A percentile compares a stretch with the other conserved stretches of the same genome.
Conservation (phyloP, 192 early-diverging fungal species). For the Coemansia sp. region DNA sequence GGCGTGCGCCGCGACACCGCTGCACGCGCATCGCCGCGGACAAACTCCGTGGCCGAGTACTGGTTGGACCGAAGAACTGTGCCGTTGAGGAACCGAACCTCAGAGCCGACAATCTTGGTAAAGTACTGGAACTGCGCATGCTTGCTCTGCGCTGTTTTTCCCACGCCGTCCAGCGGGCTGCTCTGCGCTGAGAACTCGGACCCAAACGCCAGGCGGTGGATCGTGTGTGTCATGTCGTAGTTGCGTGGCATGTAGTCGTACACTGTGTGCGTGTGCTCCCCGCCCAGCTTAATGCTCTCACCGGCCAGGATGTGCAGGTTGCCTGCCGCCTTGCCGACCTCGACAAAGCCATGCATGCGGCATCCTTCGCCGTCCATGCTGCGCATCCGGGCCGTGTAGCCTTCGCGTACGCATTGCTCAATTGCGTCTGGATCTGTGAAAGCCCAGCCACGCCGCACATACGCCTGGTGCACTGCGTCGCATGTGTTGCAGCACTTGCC, state of each 20-base stretch:
- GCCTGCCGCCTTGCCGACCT: conserved; percentile 90
- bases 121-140: conserved; percentile 86
- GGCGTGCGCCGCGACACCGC: conserved; percentile 12
- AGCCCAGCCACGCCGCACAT: conserved; percentile 79
- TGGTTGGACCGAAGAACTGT: conserved; percentile 82
- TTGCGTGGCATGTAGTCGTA: conserved; percentile 51
- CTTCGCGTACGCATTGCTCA: conserved; percentile 90
- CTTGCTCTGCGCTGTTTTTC: conserved; percentile 56
- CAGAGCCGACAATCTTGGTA: conserved; percentile 88
- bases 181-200: conserved; percentile 36
- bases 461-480: conserved; percentile 84
- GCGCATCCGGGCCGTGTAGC: conserved; percentile 69
- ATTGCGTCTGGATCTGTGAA: conserved; percentile 70
- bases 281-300: conserved; percentile 49
- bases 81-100: conserved; percentile 68
- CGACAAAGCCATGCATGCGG: conserved; percentile 71
- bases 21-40: not conserved
- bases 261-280: conserved; percentile 30
- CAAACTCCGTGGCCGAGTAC: conserved; percentile 90
- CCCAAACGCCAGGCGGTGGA: conserved; percentile 84
- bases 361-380: conserved; percentile 88
- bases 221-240: conserved; percentile 79
- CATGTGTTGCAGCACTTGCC: conserved; percentile 94
- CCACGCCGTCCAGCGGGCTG: conserved; percentile 67
- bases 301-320: conserved; percentile 94